Base-by-base conservation (phyloP, 805 yeast genomes). In the Yamadazyma philogaea region DNA sequence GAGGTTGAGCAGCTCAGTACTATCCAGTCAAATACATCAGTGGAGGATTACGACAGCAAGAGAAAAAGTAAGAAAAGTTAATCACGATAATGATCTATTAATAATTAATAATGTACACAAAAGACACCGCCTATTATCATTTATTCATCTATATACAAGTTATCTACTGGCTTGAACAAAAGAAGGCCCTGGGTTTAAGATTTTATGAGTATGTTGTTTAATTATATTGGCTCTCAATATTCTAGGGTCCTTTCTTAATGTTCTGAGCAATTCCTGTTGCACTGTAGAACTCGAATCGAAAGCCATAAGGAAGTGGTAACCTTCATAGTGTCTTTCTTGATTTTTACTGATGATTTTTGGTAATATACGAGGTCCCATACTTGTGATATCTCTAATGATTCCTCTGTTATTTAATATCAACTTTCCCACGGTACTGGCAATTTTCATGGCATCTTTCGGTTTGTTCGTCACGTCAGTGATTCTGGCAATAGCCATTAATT, bases 251-350 rank as follows among this genome's bases (percentile, higher is more conserved):
- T 81, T 78, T 55, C 83, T 81, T 50, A 91, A 66, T 3, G 93
- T 80, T 66, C 95, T 77, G 49, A 82, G 66, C 44, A 93, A 79
- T 66, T 89, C 96, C 38, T 82, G 77, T 63, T 91, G 97, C 7
- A 87, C 97, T 28, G 84, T 81, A 12, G 91, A 76, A 34, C 93
- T 83, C 1, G 89, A 76, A 60, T 93, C 98, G 60, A 91, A 93
- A 16, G 86, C 72, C 81, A 91, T 79, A 45, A 85, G 64, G 56
- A 93, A 91, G 54, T 87, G 90, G 45, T 84, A 82, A 2, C 97
- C 98, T 60, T 87, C 90, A 59, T 87, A 87, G 64, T 90, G 95
- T 47, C 80, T 76, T 59, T 90, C 95, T 57, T 89, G 95, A 57
- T 88, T 88, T 58, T 87, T 87, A 51, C 82, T 79, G 66, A 87